Evolutionary conservation across 345 rosid genomes (phyloP), one percentile per base, ranked within the genome.

Genomic region (Syzygium aromaticum): DNA sequence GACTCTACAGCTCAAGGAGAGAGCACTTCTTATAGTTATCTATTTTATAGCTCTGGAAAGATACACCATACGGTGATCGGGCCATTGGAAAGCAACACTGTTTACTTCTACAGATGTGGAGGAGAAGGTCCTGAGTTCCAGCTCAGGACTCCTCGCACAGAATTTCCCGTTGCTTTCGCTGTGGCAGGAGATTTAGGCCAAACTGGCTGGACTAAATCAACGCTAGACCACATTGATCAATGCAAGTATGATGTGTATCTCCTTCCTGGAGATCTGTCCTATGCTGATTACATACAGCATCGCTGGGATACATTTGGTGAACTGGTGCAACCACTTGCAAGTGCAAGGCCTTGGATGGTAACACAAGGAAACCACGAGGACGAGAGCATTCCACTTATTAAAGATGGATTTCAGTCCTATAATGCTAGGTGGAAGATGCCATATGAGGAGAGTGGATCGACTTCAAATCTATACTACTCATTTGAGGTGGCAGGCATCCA

Each of bases 401-500:
- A 89, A 57, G 96, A 94, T 92, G 96, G 93, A 5, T 98, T 98
- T 91, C 87, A 90, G 53, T 93, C 99, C 85, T 98, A 90, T 52
- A 95, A 96, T 91, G 91, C 96, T 27, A 94, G 99, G 89, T 96
- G 99, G 98, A 96, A 96, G 93, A 96, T 96, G 98, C 99, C 99
- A 6, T 94, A 89, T 88, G 90, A 92, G 86, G 98, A 98, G 91
- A 95, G 99, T 84, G 98, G 97, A 88, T 98, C 99, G 23, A 91
- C 84, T 88, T 98, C 98, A 10, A 98, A 98, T 94, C 95, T 98
- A 52, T 98, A 95, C 86, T 98, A 96, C 86, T 98, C 99, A 83
- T 98, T 96, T 90, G 98, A 95, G 85, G 95, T 96, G 90, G 95
- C 98, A 0, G 98, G 97, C 82, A 93, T 92, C 86, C 99, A 98